Evolutionary conservation across 2,329 filamentous ascomycete species (phyloP).

Genomic region (Fusarium sp.): DNA sequence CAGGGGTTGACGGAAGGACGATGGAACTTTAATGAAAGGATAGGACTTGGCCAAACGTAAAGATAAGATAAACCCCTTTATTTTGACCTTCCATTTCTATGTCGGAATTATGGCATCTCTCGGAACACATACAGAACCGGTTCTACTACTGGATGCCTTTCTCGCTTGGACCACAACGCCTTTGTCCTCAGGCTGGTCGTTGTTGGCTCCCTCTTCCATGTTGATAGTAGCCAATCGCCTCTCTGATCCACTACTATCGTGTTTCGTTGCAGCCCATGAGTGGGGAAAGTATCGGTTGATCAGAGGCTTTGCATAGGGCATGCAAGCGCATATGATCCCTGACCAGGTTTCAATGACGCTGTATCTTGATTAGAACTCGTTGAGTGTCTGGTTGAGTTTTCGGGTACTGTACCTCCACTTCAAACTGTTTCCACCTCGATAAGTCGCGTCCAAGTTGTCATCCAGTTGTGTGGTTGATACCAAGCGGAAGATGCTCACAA

Average conservation of each 20-base stretch:
- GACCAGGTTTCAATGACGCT: constrained; percentile 21
- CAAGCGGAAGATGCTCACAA: constrained; percentile 16
- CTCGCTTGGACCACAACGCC: background rate
- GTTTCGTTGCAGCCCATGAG: background rate
- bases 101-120: background rate
- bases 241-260: background rate
- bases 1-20: background rate
- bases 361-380: background rate
- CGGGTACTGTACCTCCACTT: constrained; percentile 6
- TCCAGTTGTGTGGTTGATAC: background rate
- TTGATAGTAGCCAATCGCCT: background rate
- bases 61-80: background rate
- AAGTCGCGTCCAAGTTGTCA: background rate
- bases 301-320: constrained; percentile 17
- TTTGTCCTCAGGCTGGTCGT: background rate
- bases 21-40: background rate
- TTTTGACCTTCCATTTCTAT: background rate
- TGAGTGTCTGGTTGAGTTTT: background rate
- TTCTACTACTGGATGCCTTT: background rate
- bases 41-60: background rate
- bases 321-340: constrained; percentile 22
- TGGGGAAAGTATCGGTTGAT: background rate
- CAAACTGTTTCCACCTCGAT: background rate
- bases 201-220: background rate
- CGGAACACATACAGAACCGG: background rate